Evolutionary conservation across 768 basidiomycete genomes (phyloP), one percentile per base, ranked within the genome.

Genomic region (Auricularia sp.): DNA sequence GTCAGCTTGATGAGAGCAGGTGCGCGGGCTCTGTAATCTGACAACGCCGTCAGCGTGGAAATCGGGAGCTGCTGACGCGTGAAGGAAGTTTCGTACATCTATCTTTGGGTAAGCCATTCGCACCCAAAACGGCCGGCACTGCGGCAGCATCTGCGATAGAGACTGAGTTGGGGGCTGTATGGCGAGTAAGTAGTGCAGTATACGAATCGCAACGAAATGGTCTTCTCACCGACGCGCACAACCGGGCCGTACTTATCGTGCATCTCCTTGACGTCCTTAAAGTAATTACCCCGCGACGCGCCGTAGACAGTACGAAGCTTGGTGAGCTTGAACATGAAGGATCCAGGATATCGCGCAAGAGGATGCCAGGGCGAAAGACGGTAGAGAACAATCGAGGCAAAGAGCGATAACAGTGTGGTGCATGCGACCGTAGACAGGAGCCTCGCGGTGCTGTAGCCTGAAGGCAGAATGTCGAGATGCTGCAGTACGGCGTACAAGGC

Each of bases 31-130:
- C 56, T 21, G 29, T 59, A 59, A 6, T 24, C 56, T 59, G 56
- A 14, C 24, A 18, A 24, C 4, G 56, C 56, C 24, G 24, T 14
- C 24, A 14, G 21, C 24, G 29, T 29, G 29, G 29, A 29, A 29
- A 29, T 29, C 29, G 29, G 29, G 29, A 29, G 29, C 29, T 29
- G 34, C 8, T 14, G 24, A 35, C 56, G 24, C 44, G 34, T 10
- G 18, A 14, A 29, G 7, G 24, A 13, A 68, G 29, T 14, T 71
- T 18, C 65, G 71, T 72, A 65, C 73, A 71, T 47, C 71, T 71
- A 36, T 84, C 85, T 73, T 86, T 86, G 0, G 83, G 80, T 16
- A 84, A 73, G 6, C 83, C 85, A 24, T 85, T 84, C 76, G 85
- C 77, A 18, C 47, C 47, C 6, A 51, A 18, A 61, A 85, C 68